phyloP scores from a whole-genome alignment of 2,329 filamentous ascomycete species.

The Aureobasidium sp. region DNA sequence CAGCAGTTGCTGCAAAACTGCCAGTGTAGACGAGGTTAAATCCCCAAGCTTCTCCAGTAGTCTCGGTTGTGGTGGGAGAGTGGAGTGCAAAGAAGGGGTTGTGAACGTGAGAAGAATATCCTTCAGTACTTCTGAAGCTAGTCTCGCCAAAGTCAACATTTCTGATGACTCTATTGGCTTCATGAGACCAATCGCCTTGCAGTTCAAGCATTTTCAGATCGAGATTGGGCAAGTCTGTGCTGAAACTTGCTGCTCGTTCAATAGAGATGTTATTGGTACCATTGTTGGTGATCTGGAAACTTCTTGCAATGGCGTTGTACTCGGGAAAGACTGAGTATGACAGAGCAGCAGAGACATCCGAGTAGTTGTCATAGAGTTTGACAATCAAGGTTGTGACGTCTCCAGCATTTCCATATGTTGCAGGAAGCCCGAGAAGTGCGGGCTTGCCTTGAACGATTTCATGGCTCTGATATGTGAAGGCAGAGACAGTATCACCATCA shows the following conservation, averaged over 20 bases:
- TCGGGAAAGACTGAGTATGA: slow-evolving; percentile 56
- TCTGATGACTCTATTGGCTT: slow-evolving; percentile 46
- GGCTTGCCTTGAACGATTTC: slow-evolving; percentile 50
- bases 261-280: slow-evolving; percentile 45
- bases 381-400: slow-evolving; percentile 53
- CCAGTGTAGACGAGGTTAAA: slow-evolving; percentile 58
- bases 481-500: slow-evolving; percentile 49
- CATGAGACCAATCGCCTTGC: slow-evolving; percentile 54
- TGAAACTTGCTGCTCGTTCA: slow-evolving; percentile 51
- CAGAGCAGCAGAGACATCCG: slow-evolving; percentile 48
- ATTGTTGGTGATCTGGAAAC: slow-evolving; percentile 53
- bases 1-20: slow-evolving; percentile 53
- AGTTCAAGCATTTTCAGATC: slow-evolving; percentile 56
- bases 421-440: slow-evolving; percentile 45
- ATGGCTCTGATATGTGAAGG: slow-evolving; percentile 50
- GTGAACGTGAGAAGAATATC: slow-evolving; percentile 55
- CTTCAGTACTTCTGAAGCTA: slow-evolving; percentile 52
- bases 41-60: slow-evolving; percentile 52
- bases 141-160: slow-evolving; percentile 47
- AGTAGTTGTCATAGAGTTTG: slow-evolving; percentile 50
- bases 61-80: slow-evolving; percentile 50
- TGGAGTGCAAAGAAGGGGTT: slow-evolving; percentile 56
- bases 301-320: slow-evolving; percentile 53
- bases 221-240: slow-evolving; percentile 50
- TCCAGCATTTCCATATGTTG: slow-evolving; percentile 47